Conservation (phyloP, 1,284 basidiomycete genomes). For the Cryptococcus jaspeensis region DNA sequence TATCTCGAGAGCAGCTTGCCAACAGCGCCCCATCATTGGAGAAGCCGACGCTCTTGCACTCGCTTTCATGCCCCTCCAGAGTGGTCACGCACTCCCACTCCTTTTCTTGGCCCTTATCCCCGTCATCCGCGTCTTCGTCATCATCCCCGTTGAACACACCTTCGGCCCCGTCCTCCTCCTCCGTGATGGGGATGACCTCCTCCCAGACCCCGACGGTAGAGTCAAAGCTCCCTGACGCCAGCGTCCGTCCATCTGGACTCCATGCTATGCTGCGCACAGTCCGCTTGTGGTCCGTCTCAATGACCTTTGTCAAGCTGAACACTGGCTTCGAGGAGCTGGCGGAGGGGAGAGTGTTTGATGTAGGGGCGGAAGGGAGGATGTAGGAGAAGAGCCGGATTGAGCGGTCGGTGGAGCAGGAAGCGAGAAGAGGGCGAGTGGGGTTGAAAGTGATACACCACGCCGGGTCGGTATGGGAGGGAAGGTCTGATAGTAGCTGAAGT, state of each 20-base stretch:
- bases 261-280: conserved; percentile 89
- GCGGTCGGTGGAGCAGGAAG: conserved; percentile 93
- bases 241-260: conserved; percentile 79
- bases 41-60: conserved; percentile 94
- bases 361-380: conserved; percentile 38
- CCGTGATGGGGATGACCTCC: conserved; percentile 54
- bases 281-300: conserved; percentile 81
- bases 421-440: conserved; percentile 73
- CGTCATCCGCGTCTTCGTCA: conserved; percentile 42
- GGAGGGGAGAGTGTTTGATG: conserved; percentile 20
- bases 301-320: conserved; percentile 63
- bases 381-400: conserved; percentile 83
- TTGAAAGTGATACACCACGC: conserved; percentile 94
- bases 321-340: conserved; percentile 34
- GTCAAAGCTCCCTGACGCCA: conserved; percentile 97
- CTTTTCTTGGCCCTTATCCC: conserved; percentile 8
- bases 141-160: conserved; percentile 26
- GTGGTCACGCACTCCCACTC: conserved; percentile 64
- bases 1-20: conserved; percentile 91
- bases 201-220: conserved; percentile 92
- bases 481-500: conserved; percentile 40
- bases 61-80: conserved; percentile 94
- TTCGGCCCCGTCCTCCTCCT: conserved; percentile 45
- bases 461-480: conserved; percentile 73
- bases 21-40: conserved; percentile 74